Percentiles rank a stretch among this genome's conserved stretches.
phyloP scores from a whole-genome alignment of 2,329 filamentous ascomycete species.

The Dothideomycetes sp. region DNA sequence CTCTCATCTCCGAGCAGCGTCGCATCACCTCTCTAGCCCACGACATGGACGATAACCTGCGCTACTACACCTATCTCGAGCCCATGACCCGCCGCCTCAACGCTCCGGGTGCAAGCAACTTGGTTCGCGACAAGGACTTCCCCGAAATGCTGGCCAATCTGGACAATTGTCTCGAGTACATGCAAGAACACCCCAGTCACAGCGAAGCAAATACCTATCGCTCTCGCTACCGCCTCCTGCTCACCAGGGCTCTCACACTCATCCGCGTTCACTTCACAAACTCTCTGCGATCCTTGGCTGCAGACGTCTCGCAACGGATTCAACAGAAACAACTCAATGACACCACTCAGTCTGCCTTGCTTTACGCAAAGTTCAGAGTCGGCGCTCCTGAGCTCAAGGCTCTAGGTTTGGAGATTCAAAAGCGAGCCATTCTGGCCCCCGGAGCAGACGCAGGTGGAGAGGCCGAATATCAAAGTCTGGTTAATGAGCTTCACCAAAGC shows the following conservation, averaged over 20 bases:
- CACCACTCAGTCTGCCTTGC: slow-evolving; percentile 57
- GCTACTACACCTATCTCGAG: slow-evolving; percentile 90
- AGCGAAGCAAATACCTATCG: slow-evolving; percentile 81
- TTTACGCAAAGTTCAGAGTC: slow-evolving; percentile 62
- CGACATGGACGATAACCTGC: slow-evolving; percentile 77
- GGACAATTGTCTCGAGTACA: slow-evolving; percentile 85
- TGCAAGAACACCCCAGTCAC: slow-evolving; percentile 71
- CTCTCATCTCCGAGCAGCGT: slow-evolving; percentile 70
- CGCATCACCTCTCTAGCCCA: slow-evolving; percentile 69
- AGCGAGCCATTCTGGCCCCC: slow-evolving; percentile 48
- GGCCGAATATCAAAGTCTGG: slow-evolving; percentile 54
- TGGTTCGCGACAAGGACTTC: slow-evolving; percentile 77
- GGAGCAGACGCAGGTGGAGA: slow-evolving; percentile 48
- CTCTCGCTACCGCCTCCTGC: slow-evolving; percentile 72
- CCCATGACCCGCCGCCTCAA: slow-evolving; percentile 83
- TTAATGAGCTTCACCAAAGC: slow-evolving; percentile 54
- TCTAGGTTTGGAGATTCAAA: slow-evolving; percentile 57
- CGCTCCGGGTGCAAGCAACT: slow-evolving; percentile 74
- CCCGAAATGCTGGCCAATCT: slow-evolving; percentile 78
- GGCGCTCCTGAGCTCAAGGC: slow-evolving; percentile 55
- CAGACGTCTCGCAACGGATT: slow-evolving; percentile 51
- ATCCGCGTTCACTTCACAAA: slow-evolving; percentile 57
- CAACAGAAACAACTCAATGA: slow-evolving; percentile 59
- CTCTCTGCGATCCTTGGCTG: slow-evolving; percentile 49
- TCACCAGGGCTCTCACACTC: slow-evolving; percentile 57